Conservation (phyloP, 345 rosid species). For the Kernera saxatilis region DNA sequence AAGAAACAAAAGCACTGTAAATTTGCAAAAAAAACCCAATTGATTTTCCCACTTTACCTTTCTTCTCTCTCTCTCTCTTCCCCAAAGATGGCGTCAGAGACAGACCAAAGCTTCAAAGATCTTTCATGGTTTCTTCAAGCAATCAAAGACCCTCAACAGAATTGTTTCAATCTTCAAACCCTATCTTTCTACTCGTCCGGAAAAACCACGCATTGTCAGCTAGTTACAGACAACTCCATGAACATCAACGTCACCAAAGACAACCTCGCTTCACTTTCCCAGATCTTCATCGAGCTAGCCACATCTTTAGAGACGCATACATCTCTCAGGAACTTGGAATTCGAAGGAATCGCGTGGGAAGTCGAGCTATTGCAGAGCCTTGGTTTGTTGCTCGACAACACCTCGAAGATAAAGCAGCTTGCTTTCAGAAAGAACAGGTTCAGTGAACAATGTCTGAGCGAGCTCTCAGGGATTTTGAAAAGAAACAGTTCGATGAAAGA, state of each 20-base stretch:
- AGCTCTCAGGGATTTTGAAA: slow-evolving; percentile 52
- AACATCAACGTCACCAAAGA: slow-evolving; percentile 50
- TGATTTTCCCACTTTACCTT: slow-evolving; percentile 17
- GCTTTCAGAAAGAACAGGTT: slow-evolving; percentile 57
- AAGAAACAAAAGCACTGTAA: not conserved
- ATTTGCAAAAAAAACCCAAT: not conserved
- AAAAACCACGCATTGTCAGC: slow-evolving; percentile 51
- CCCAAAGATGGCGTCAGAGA: slow-evolving; percentile 50
- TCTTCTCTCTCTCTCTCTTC: not conserved
- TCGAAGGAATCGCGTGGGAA: slow-evolving; percentile 63
- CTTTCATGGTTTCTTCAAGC: slow-evolving; percentile 62
- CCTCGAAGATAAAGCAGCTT: slow-evolving; percentile 54
- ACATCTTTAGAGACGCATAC: slow-evolving; percentile 37
- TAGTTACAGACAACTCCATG: slow-evolving; percentile 60
- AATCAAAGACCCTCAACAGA: slow-evolving; percentile 38
- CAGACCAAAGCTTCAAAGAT: slow-evolving; percentile 49
- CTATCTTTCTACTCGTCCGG: slow-evolving; percentile 57
- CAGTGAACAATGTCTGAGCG: slow-evolving; percentile 43
- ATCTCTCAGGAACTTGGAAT: slow-evolving; percentile 58
- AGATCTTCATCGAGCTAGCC: slow-evolving; percentile 47
- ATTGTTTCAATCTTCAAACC: slow-evolving; percentile 45
- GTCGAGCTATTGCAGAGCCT: slow-evolving; percentile 45
- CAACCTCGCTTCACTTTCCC: slow-evolving; percentile 37
- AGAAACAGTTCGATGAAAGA: slow-evolving; percentile 55
- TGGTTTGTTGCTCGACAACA: slow-evolving; percentile 50